Percentiles rank a stretch among this genome's conserved stretches.
Conservation (phyloP, 345 rosid species). For the Ceriops tagal region DNA sequence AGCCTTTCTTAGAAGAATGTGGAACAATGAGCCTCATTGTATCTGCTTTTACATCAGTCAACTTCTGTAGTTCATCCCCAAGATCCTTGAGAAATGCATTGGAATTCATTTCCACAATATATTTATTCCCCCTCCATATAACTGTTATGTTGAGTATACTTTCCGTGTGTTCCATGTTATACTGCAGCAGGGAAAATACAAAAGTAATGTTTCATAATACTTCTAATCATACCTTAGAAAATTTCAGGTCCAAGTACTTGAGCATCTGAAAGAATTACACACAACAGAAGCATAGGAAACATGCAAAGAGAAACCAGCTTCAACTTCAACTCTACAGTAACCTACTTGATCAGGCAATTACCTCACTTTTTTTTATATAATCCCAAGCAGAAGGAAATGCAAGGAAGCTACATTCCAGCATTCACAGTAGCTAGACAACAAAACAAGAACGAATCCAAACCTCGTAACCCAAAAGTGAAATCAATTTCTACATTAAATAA, state of each 20-base stretch:
- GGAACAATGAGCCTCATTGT: constrained; percentile 78
- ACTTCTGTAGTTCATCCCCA: constrained; percentile 62
- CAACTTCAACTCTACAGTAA: neutral
- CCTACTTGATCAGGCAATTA: neutral
- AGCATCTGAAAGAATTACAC: neutral
- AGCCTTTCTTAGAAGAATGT: constrained; percentile 46
- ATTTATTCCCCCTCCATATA: constrained; percentile 74
- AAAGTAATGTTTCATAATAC: neutral
- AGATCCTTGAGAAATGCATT: constrained; percentile 56
- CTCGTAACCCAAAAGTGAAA: neutral
- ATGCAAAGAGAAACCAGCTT: neutral
- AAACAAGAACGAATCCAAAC: neutral
- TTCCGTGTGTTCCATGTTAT: constrained; percentile 40
- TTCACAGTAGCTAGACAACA: neutral
- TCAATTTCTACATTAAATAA: neutral
- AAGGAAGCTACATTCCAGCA: neutral
- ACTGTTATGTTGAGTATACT: constrained; percentile 39
- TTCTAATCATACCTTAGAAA: neutral
- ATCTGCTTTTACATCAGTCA: constrained; percentile 67
- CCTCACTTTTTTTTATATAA: neutral
- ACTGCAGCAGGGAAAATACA: constrained; percentile 14
- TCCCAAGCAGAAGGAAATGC: neutral
- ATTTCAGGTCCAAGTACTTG: neutral
- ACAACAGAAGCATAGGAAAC: neutral
- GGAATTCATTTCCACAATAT: constrained; percentile 47